These are phyloP conservation scores for Stephania yunnanensis DNA, from an alignment of 164 flowering plant species.

Conservation along the genomic window DNA sequence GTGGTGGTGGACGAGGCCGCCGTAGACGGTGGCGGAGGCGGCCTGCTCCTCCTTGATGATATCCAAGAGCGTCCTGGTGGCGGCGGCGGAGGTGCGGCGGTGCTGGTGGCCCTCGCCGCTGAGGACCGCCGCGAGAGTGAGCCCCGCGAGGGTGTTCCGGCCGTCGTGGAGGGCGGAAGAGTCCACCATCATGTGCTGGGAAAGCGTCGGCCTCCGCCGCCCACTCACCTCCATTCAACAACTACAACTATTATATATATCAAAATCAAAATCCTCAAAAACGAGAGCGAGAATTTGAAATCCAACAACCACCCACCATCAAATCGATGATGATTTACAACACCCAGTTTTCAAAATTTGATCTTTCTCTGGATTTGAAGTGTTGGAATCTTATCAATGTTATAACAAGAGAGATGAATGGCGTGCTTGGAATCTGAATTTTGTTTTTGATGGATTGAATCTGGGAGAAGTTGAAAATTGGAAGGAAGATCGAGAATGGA, in stretches of 20 bases:
- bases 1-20: neutral
- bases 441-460: neutral
- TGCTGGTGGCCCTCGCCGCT: constrained; percentile 6
- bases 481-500: neutral
- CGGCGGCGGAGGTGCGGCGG: no score
- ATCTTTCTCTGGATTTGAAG: neutral
- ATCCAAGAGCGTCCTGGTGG: constrained; percentile 42
- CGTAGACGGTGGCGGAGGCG: constrained; percentile 16
- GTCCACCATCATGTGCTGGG: constrained; percentile 8
- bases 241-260: no score
- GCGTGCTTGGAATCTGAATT: neutral
- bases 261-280: neutral
- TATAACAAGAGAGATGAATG: neutral
- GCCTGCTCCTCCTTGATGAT: constrained; percentile 51
- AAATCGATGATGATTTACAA: neutral
- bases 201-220: constrained; percentile 4
- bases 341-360: neutral
- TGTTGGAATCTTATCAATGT: neutral
- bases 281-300: neutral
- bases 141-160: constrained; percentile 10
- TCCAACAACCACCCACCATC: neutral
- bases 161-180: constrained; percentile 6
- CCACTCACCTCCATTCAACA: constrained; percentile 1
- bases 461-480: neutral
- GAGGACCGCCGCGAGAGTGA: constrained; percentile 16